phyloP scores from a whole-genome alignment of 2,329 filamentous ascomycete species.

The Nigrospora osmanthi region DNA sequence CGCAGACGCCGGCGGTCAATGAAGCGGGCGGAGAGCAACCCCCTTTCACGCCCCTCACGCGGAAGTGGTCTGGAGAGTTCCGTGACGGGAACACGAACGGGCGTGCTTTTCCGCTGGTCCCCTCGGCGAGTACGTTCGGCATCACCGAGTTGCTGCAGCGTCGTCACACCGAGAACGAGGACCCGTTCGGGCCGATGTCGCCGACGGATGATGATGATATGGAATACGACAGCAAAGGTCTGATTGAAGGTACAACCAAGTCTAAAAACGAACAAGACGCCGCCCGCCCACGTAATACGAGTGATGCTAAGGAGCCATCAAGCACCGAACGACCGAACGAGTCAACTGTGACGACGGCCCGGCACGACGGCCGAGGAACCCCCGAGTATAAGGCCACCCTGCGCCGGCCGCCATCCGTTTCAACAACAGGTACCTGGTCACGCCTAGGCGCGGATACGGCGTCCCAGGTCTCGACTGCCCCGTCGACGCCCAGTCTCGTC shows the following conservation, averaged over 20 bases:
- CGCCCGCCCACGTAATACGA: background rate
- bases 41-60: slow-evolving; percentile 3
- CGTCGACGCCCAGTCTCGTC: slow-evolving; percentile 20
- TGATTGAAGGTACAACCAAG: too few species aligned
- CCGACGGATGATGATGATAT: too few species aligned
- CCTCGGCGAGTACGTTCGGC: slow-evolving; percentile 2
- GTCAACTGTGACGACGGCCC: background rate
- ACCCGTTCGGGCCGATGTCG: too few species aligned
- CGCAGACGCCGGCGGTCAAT: too few species aligned
- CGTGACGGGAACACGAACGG: slow-evolving; percentile 12
- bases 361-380: too few species aligned
- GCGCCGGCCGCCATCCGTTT: too few species aligned
- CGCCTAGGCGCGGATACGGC: background rate
- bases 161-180: too few species aligned
- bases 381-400: too few species aligned
- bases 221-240: too few species aligned
- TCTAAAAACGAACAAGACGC: too few species aligned
- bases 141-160: background rate
- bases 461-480: slow-evolving; percentile 8
- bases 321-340: background rate
- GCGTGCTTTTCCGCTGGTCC: slow-evolving; percentile 15
- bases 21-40: background rate
- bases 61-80: slow-evolving; percentile 8
- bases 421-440: background rate
- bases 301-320: background rate